phyloP scores from a whole-genome alignment of 371 early-diverging fungal genomes.

The Haplosporangium sp. region DNA sequence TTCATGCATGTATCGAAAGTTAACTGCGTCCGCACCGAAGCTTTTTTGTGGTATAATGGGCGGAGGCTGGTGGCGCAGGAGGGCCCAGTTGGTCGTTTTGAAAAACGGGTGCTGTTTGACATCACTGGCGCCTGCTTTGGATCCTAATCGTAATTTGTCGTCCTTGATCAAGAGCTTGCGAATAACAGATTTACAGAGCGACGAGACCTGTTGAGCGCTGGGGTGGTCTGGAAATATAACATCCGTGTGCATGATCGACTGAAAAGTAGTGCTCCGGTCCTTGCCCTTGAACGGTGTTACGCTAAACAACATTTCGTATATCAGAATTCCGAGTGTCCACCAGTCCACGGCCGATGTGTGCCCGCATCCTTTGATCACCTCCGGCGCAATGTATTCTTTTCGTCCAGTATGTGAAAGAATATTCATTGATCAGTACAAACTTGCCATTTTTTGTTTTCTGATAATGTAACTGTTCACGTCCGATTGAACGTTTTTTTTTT shows the following conservation, averaged over 20 bases:
- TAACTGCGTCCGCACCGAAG: slow-evolving; percentile 73
- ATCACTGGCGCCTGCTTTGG: slow-evolving; percentile 92
- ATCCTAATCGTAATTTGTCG: slow-evolving; percentile 87
- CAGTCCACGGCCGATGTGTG: slow-evolving; percentile 96
- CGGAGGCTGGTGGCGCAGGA: slow-evolving; percentile 85
- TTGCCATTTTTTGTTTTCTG: neutral
- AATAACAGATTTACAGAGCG: slow-evolving; percentile 79
- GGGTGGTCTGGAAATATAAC: slow-evolving; percentile 77
- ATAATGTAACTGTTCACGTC: too few species aligned
- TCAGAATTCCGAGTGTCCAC: slow-evolving; percentile 98
- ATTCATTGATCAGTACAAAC: neutral
- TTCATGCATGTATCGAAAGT: slow-evolving; percentile 77
- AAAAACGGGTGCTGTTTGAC: slow-evolving; percentile 95
- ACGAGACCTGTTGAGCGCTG: slow-evolving; percentile 58
- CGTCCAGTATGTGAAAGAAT: neutral
- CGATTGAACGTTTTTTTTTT: neutral
- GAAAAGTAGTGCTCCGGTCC: slow-evolving; percentile 87
- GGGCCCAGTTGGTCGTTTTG: slow-evolving; percentile 91
- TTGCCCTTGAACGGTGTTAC: slow-evolving; percentile 95
- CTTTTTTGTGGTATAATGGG: slow-evolving; percentile 89
- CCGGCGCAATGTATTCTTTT: slow-evolving; percentile 95
- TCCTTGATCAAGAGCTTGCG: slow-evolving; percentile 88
- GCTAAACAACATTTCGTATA: slow-evolving; percentile 97
- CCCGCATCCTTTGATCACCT: slow-evolving; percentile 92
- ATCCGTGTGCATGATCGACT: slow-evolving; percentile 83